Percentiles rank a stretch among this genome's conserved stretches.
Conservation (phyloP, 345 rosid genomes). For the Brassica rapa region DNA sequence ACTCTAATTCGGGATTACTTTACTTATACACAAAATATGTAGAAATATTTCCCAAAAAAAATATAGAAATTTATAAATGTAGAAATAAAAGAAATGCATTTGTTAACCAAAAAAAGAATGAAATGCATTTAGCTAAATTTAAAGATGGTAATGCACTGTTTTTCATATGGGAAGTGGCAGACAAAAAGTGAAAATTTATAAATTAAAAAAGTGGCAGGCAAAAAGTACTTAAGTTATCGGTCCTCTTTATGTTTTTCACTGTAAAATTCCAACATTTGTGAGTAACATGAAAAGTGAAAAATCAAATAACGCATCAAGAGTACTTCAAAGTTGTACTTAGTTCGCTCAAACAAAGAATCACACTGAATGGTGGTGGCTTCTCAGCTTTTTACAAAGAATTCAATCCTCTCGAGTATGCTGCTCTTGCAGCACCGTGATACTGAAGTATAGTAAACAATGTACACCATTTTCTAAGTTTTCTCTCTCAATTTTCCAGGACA, state of each 20-base stretch:
- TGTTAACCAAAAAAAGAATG: too few relatives aligned
- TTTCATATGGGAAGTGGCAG: constrained; percentile 17
- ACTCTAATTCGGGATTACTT: too few relatives aligned
- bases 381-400: constrained; percentile 73
- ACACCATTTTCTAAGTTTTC: too few relatives aligned
- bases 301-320: too few relatives aligned
- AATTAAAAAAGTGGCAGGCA: constrained; percentile 29
- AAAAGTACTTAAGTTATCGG: not conserved
- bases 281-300: too few relatives aligned
- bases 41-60: too few relatives aligned
- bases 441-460: constrained; percentile 21
- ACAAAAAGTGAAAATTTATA: not conserved
- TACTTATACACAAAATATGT: too few relatives aligned
- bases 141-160: not conserved
- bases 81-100: not conserved
- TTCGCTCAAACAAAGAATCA: constrained; percentile 23
- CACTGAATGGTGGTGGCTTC: constrained; percentile 84
- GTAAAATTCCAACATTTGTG: too few relatives aligned
- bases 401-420: constrained; percentile 82
- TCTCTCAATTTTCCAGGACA: constrained; percentile 57
- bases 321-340: too few relatives aligned
- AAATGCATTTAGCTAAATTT: not conserved
- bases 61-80: not conserved
- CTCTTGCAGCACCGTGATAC: constrained; percentile 73
- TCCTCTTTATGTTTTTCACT: too few relatives aligned